Base-by-base conservation (phyloP, 1,139 yeast genomes). In the Suhomyces panamericanus region DNA sequence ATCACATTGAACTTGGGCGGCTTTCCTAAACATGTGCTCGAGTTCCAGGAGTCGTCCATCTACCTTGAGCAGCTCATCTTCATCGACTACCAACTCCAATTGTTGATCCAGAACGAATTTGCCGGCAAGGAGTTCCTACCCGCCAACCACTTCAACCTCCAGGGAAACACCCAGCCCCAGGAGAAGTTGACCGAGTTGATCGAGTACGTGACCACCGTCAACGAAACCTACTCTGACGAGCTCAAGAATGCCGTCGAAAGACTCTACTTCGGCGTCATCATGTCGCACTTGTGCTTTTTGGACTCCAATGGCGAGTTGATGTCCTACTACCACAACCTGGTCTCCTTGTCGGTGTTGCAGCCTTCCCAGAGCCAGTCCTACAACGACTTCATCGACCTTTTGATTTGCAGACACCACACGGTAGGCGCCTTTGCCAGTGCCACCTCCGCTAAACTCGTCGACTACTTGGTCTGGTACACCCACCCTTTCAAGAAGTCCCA, bases 41-140 rank as follows among this genome's bases (percentile, higher is more conserved):
- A 58, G 30, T 70, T 62, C 47, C 70, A 69, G 50, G 69, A 69
- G 24, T 66, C 74, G 24, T 67, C 63, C 42, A 67, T 63, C 35
- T 66, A 63, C 43, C 62, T 73, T 50, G 66, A 67, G 43, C 77
- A 68, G 47, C 55, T 70, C 33, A 58, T 69, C 10, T 72, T 66
- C 48, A 55, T 71, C 33, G 79, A 74, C 52, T 69, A 69, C 53
- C 72, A 72, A 53, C 58, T 73, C 39, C 75, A 69, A 48, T 50
- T 64, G 11, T 51, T 69, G 12, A 57, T 72, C 35, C 67, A 63
- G 46, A 63, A 64, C 43, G 72, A 69, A 45, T 64, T 67, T 42
- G 55, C 54, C 12, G 67, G 67, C 6, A 54, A 57, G 15, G 70
- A 64, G 40, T 54, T 69, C 27, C 51, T 60, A n/a, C 59, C 63